These are phyloP conservation scores for Backusella westeae DNA, from an alignment of 192 early-diverging fungal genomes.

Conservation along the genomic window DNA sequence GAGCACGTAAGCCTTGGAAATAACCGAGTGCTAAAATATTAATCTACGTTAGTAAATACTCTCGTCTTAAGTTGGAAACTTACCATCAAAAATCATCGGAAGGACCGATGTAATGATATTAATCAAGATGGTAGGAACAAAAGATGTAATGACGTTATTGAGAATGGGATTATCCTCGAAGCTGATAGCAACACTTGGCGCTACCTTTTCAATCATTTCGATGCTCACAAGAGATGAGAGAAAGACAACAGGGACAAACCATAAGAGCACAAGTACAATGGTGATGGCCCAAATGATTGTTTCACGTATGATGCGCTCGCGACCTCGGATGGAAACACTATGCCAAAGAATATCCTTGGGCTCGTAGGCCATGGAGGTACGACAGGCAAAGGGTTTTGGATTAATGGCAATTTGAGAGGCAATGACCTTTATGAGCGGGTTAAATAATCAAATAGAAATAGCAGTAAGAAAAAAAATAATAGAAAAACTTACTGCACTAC, in stretches of 20 bases:
- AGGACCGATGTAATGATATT: conserved; percentile 63
- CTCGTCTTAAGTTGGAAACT: background rate
- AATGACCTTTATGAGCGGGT: conserved; percentile 43
- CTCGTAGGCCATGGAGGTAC: conserved; percentile 60
- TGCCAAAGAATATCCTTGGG: conserved; percentile 73
- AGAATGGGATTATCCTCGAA: conserved; percentile 43
- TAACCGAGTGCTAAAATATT: conserved; percentile 25
- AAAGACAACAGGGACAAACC: conserved; percentile 63
- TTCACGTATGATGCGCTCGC: conserved; percentile 48
- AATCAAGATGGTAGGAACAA: conserved; percentile 65
- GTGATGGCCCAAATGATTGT: conserved; percentile 52
- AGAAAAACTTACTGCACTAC: conserved; percentile 50
- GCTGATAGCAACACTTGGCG: conserved; percentile 48
- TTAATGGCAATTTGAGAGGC: conserved; percentile 63
- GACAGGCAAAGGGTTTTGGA: conserved; percentile 59
- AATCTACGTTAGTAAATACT: background rate
- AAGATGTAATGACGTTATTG: conserved; percentile 58
- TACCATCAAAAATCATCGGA: conserved; percentile 63
- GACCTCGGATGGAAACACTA: conserved; percentile 53
- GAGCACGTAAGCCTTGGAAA: conserved; percentile 27
- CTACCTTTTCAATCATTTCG: conserved; percentile 47
- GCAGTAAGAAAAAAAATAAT: background rate
- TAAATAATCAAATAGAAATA: background rate
- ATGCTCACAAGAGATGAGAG: conserved; percentile 66
- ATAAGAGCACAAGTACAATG: conserved; percentile 65